Percentiles rank a stretch among this genome's conserved stretches.
These are phyloP conservation scores for Claviceps pusilla DNA, from an alignment of 2,329 filamentous ascomycete species.

Conservation along the genomic window DNA sequence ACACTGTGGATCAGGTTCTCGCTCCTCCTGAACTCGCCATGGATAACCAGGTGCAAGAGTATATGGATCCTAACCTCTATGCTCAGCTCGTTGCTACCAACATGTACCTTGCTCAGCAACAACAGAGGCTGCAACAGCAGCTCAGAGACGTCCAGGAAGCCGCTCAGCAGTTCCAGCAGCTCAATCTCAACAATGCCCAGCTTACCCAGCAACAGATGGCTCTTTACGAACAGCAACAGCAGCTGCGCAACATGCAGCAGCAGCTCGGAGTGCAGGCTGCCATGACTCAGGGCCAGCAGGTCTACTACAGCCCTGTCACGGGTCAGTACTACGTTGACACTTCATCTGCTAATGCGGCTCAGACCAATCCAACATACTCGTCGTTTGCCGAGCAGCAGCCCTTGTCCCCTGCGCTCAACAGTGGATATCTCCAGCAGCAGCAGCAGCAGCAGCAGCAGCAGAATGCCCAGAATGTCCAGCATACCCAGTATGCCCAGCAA, in stretches of 20 bases:
- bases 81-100: constrained; percentile 85
- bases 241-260: constrained; percentile 26
- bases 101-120: constrained; percentile 81
- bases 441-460: constrained; percentile 24
- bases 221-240: constrained; percentile 30
- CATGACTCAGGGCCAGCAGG: constrained; percentile 49
- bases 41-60: constrained; percentile 50
- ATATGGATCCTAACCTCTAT: constrained; percentile 74
- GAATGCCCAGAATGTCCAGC: constrained; percentile 5
- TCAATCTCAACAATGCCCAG: constrained; percentile 47
- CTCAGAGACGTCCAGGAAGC: constrained; percentile 69
- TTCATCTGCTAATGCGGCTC: constrained; percentile 29
- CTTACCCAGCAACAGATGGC: constrained; percentile 33
- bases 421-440: constrained; percentile 17
- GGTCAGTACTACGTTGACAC: constrained; percentile 75
- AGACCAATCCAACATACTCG: constrained; percentile 25
- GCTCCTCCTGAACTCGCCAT: constrained; percentile 70
- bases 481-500: constrained; percentile 20
- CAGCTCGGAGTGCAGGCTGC: constrained; percentile 23
- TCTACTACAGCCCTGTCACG: constrained; percentile 76
- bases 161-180: constrained; percentile 65
- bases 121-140: constrained; percentile 89
- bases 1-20: constrained; percentile 78
- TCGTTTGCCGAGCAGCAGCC: constrained; percentile 31
- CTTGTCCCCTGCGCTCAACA: constrained; percentile 19